Conservation (phyloP, 306 rosid genomes). For the Astragalus glycyphyllos region DNA sequence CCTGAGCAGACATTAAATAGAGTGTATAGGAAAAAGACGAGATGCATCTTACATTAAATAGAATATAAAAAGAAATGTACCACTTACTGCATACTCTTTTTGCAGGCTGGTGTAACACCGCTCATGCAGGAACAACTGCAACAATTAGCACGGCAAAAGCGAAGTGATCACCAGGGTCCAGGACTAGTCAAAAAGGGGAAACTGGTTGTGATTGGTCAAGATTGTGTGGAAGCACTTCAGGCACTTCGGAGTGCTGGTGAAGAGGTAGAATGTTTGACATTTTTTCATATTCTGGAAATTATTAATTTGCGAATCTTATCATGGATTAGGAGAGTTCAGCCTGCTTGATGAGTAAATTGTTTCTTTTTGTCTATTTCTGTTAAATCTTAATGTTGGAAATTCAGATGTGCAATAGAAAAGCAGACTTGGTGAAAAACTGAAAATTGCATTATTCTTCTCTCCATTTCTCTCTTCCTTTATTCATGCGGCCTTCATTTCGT, state of each 20-base stretch:
- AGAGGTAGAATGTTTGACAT: constrained; percentile 62
- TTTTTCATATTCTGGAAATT: background rate
- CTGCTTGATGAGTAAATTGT: constrained; percentile 21
- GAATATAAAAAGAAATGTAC: no score
- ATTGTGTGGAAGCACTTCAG: constrained; percentile 88
- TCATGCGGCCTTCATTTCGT: background rate
- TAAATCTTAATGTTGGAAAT: constrained; percentile 1
- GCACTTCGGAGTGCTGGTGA: constrained; percentile 78
- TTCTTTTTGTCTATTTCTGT: background rate
- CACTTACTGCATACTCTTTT: constrained; percentile 4
- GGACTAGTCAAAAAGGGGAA: constrained; percentile 65
- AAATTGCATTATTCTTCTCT: background rate
- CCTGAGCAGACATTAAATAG: no score
- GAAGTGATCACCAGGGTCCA: constrained; percentile 46
- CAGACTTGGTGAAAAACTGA: background rate
- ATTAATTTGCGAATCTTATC: background rate
- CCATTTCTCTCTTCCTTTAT: background rate
- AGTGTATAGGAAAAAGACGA: no score
- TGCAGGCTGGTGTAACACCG: constrained; percentile 88
- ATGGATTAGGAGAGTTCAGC: background rate
- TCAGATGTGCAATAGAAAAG: background rate
- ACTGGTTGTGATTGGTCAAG: constrained; percentile 86
- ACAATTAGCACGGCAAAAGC: constrained; percentile 72
- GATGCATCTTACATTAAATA: no score
- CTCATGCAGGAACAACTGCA: constrained; percentile 82